Base-by-base conservation (phyloP, 2,329 filamentous ascomycete species). In the Aureobasidium pullulans region DNA sequence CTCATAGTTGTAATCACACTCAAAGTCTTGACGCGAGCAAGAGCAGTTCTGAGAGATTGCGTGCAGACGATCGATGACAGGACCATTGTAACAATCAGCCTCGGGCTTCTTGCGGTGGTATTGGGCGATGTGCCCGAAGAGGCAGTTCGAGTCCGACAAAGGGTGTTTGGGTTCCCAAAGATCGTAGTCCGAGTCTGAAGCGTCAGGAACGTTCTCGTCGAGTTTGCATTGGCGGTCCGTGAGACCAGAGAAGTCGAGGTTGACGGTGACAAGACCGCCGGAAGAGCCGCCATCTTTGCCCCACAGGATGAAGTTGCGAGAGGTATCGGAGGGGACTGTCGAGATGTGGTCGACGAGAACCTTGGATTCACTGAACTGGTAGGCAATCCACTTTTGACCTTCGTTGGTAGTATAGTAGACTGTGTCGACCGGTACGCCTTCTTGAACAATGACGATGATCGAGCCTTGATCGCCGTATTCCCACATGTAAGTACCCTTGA, bases 1-100 rank as follows among this genome's bases (percentile, higher is more conserved):
- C 71, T 97, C 86, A 73, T 84, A 99, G 74, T 99, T 99, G 80
- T 90, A 99, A 71, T 95, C 93, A 75, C 94, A 99, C 80, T 99
- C 94, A 71, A 87, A 99, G 74, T 99, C 94, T 61, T 84, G 81
- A 56, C 90, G 81, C 8, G 84, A 88, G 75, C 94, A 99, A 61
- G 83, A 80, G 78, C 94, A 99, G 71, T 95, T 90, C 64, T 81
- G 76, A 16, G 76, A 76, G 64, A 89, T 85, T 64, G 82, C 81
- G 73, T 92, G 87, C 29, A 93, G 78, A 64, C 85, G 84, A 19
- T 76, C 70, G 62, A 95, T 82, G 63, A 81, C 82, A 70, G 83
- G 81, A 54, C 87, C 85, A 67, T 96, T 96, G 79, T 86, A 96
- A 77, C 94, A 99, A 49, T 87, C 76, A 19, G 81, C 79, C 15